Evolutionary conservation across 345 rosid species (phyloP).

Genomic region (Citrus sp.): DNA sequence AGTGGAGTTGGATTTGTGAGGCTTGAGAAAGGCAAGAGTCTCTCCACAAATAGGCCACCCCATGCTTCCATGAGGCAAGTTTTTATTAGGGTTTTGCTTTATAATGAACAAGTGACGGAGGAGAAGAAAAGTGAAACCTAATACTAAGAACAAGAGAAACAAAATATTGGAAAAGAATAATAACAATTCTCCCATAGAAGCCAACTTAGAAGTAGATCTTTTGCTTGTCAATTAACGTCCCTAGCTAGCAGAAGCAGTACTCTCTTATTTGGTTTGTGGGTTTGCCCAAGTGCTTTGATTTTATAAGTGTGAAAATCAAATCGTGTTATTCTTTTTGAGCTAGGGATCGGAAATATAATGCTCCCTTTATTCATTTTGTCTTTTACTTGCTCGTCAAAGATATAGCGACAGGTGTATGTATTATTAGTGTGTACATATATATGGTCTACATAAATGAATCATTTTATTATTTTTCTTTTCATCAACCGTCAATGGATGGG

Average conservation of each 20-base stretch:
- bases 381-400: too few relatives aligned
- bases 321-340: too few relatives aligned
- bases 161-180: neutral
- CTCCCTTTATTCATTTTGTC: too few relatives aligned
- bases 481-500: too few relatives aligned
- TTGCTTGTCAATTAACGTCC: neutral
- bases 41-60: constrained; percentile 86
- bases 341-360: too few relatives aligned
- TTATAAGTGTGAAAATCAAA: too few relatives aligned
- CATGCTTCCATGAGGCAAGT: constrained; percentile 56
- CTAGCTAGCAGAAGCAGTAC: neutral
- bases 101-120: neutral
- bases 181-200: neutral
- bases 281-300: too few relatives aligned
- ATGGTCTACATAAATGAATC: too few relatives aligned
- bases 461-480: neutral
- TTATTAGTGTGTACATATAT: too few relatives aligned
- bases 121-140: constrained; percentile 14
- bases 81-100: constrained; percentile 1
- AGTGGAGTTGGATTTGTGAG: constrained; percentile 66
- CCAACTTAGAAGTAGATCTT: neutral
- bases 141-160: neutral
- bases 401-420: too few relatives aligned
- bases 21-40: constrained; percentile 67
- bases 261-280: too few relatives aligned